Evolutionary conservation across 2,329 filamentous ascomycete species (phyloP).

Genomic region (Calonectria honghensis): DNA sequence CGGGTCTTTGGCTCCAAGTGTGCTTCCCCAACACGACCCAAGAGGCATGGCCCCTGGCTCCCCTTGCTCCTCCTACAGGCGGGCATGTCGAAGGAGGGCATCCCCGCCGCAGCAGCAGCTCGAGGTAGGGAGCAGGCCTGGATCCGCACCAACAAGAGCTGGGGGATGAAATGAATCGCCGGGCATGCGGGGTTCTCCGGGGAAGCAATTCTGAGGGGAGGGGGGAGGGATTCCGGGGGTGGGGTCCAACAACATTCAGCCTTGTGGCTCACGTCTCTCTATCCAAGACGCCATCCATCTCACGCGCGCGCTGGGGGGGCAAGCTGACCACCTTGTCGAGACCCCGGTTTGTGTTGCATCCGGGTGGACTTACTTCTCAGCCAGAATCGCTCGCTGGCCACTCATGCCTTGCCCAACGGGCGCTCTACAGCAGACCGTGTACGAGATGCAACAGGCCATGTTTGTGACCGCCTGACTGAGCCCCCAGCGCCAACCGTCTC

Average conservation of each 20-base stretch:
- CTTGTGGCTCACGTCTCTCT: slow-evolving; percentile 11
- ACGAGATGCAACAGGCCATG: not conserved
- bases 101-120: slow-evolving; percentile 19
- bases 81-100: not conserved
- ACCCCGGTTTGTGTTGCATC: slow-evolving; percentile 26
- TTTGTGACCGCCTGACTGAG: slow-evolving; percentile 12
- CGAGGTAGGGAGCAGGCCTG: not conserved
- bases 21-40: slow-evolving; percentile 1
- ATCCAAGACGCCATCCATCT: not conserved
- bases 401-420: slow-evolving; percentile 16
- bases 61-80: slow-evolving; percentile 11
- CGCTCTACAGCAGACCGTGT: not conserved
- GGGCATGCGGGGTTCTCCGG: slow-evolving; percentile 34
- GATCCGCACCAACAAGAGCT: slow-evolving; percentile 41
- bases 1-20: slow-evolving; percentile 1
- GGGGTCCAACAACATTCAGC: slow-evolving; percentile 33
- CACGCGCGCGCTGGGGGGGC: not conserved
- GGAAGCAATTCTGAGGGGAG: slow-evolving; percentile 23
- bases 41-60: not conserved
- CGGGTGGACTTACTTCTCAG: slow-evolving; percentile 23
- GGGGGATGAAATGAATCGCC: slow-evolving; percentile 32
- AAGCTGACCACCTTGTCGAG: slow-evolving; percentile 18
- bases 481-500: not conserved
- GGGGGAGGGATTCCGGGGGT: slow-evolving; percentile 27
- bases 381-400: slow-evolving; percentile 13